Base-by-base conservation (phyloP, 2,329 filamentous ascomycete genomes). In the Myriangium duriaei region DNA sequence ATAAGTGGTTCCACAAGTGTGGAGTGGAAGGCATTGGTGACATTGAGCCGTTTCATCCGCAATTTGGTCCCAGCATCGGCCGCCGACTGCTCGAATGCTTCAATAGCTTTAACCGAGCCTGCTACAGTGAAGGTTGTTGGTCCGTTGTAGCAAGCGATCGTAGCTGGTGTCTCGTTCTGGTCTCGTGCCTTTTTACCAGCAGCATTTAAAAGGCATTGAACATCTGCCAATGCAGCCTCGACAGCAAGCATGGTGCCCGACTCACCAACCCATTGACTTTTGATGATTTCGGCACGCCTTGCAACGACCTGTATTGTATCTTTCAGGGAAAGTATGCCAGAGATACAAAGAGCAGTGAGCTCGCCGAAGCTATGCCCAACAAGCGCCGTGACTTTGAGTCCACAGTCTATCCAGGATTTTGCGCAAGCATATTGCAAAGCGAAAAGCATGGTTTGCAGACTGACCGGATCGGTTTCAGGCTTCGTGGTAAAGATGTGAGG, bases 1-100 rank as follows among this genome's bases (percentile, higher is more conserved):
- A 57, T 34, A 1, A 68, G 34, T 0, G 42, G 34, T 0, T 68
- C 63, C 0, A 63, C 59, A 0, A 70, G 49, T 0, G 38, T 33
- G 0, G 60, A 69, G 44, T 71, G 68, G 45, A 68, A 71, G 0
- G 62, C 66, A 39, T 70, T 58, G 0, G 65, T 63, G 1, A 67
- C 62, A 10, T 61, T 54, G 0, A 71, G 57, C 3, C 47, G 46
- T 46, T 65, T 68, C 15, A 11, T 39, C 34, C 49, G 57, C 24
- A 58, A 43, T 32, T 16, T 28, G 15, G 36, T 26, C 7, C 21
- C 21, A 7, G 7, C n/a, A n/a, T 7, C n/a, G n/a, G 21, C 21
- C 7, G n/a, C 7, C 30, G 7, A 28, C 0, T 46, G 31, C 1
- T 31, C 47, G 0, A 57, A 42, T 0, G 42, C 45, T 4, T 61